Conservation (phyloP, 805 yeast genomes). For the Yamadazyma paraphyllophila region DNA sequence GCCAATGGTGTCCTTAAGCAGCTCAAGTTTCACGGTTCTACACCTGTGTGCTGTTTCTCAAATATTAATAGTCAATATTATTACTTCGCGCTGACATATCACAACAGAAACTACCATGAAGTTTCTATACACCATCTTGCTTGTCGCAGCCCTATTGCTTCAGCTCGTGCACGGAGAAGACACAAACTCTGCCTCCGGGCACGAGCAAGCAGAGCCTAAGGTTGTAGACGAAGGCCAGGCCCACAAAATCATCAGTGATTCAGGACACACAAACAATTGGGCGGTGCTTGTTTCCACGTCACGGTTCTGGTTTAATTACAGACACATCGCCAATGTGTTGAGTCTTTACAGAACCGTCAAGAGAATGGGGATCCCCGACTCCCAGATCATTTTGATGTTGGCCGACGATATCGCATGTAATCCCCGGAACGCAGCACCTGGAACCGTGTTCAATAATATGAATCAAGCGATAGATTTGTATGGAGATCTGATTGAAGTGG, state of each 20-base stretch:
- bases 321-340: constrained; percentile 96
- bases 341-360: constrained; percentile 95
- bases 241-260: constrained; percentile 21
- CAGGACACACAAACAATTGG: constrained; percentile 66
- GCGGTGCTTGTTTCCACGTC: constrained; percentile 95
- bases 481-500: constrained; percentile 94
- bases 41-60: no score
- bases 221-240: constrained; percentile 20
- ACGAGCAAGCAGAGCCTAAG: background rate
- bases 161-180: no score
- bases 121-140: no score
- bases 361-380: constrained; percentile 94
- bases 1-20: no score
- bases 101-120: no score
- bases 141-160: no score
- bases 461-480: constrained; percentile 90
- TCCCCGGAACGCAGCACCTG: constrained; percentile 93
- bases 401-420: constrained; percentile 98
- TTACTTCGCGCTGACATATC: no score
- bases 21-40: no score
- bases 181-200: no score
- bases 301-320: constrained; percentile 95
- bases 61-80: no score
- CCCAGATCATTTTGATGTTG: constrained; percentile 92
- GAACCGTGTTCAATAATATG: constrained; percentile 90